phyloP scores from a whole-genome alignment of 116 monocot genomes.

The Zostera marina region DNA sequence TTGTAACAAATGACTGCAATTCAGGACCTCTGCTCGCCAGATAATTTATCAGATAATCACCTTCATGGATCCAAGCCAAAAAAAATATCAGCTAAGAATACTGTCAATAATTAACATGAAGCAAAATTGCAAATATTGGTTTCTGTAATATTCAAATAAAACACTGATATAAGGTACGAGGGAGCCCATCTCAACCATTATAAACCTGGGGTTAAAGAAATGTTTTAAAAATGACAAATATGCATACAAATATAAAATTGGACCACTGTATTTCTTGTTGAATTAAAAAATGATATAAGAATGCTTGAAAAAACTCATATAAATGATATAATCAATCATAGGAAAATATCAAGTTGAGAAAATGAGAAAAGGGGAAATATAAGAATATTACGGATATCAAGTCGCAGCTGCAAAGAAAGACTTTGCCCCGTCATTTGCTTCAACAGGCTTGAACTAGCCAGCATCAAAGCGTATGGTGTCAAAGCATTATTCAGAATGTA shows the following conservation, averaged over 20 bases:
- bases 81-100: constrained; percentile 38
- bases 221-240: neutral
- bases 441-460: constrained; percentile 95
- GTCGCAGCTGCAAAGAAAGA: constrained; percentile 84
- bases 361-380: too few species aligned
- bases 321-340: neutral
- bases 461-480: constrained; percentile 98
- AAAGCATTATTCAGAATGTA: constrained; percentile 98
- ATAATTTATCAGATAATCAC: constrained; percentile 91
- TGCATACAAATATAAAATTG: constrained; percentile 1
- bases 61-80: constrained; percentile 46
- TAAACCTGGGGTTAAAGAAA: neutral
- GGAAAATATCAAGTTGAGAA: neutral
- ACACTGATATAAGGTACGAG: neutral
- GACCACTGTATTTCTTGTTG: neutral
- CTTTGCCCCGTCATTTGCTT: constrained; percentile 96
- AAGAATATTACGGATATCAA: constrained; percentile 86
- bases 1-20: constrained; percentile 74
- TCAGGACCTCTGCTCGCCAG: constrained; percentile 87
- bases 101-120: neutral
- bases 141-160: neutral
- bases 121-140: neutral
- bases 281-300: neutral
- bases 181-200: neutral
- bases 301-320: neutral